Percentiles rank a stretch among this genome's conserved stretches.
These are phyloP conservation scores for Raphanus sativus DNA, from an alignment of 345 rosid species.

Conservation along the genomic window DNA sequence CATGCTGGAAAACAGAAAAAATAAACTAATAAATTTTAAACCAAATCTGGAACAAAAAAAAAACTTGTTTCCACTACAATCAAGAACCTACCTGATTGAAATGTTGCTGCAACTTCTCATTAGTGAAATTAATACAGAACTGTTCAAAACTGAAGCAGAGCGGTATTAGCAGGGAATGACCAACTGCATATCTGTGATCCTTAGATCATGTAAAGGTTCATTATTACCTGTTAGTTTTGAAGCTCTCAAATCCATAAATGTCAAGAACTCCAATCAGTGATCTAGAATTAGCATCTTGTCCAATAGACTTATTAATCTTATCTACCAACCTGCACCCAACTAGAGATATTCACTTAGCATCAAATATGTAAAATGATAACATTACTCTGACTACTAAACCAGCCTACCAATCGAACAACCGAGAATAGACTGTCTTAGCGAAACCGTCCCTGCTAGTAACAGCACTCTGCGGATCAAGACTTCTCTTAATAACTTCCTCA, in stretches of 20 bases:
- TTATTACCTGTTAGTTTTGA: neutral
- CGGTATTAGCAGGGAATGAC: neutral
- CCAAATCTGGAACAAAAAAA: neutral
- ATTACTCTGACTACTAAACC: neutral
- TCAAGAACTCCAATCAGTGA: neutral
- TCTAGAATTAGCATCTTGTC: neutral
- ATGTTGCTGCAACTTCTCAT: slow-evolving; percentile 17
- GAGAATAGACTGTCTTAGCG: neutral
- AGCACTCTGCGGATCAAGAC: neutral
- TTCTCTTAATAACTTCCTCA: slow-evolving; percentile 5
- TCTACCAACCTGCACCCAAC: neutral
- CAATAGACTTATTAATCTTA: neutral
- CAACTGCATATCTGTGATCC: neutral
- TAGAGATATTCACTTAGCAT: neutral
- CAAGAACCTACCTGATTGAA: slow-evolving; percentile 6
- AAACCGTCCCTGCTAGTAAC: neutral
- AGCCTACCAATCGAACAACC: slow-evolving; percentile 8
- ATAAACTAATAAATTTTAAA: neutral
- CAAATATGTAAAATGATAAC: neutral
- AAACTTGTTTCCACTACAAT: neutral
- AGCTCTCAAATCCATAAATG: slow-evolving; percentile 11
- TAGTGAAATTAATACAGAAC: slow-evolving; percentile 15
- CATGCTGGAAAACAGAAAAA: neutral
- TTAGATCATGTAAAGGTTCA: neutral
- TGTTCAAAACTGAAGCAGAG: neutral